phyloP scores from a whole-genome alignment of 305 asterid genomes.

The Fraxinus sp. region DNA sequence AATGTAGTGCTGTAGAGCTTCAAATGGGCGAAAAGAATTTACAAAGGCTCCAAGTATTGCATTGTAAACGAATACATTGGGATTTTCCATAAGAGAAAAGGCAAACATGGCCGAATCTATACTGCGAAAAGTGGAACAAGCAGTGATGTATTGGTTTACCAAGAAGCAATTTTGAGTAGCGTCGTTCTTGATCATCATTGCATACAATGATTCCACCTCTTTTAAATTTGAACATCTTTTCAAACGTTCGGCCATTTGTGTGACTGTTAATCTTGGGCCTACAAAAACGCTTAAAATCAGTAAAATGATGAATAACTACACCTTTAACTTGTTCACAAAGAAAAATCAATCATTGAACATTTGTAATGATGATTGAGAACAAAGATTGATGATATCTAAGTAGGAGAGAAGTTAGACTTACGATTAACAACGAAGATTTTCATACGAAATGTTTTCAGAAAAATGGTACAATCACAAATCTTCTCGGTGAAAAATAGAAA shows the following conservation, averaged over 20 bases:
- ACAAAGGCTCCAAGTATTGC: conserved; percentile 52
- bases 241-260: conserved; percentile 27
- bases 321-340: background rate
- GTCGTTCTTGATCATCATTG: conserved; percentile 45
- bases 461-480: background rate
- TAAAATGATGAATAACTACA: background rate
- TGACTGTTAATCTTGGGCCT: background rate
- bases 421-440: background rate
- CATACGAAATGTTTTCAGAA: background rate
- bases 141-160: conserved; percentile 60
- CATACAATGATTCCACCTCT: conserved; percentile 55
- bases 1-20: conserved; percentile 39
- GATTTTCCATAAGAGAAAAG: conserved; percentile 44
- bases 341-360: background rate
- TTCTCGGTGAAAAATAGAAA: background rate
- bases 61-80: conserved; percentile 57
- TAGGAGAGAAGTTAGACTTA: background rate
- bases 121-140: conserved; percentile 44
- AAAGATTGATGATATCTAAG: background rate
- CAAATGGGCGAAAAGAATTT: conserved; percentile 43
- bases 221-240: conserved; percentile 46
- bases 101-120: conserved; percentile 43
- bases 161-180: conserved; percentile 55
- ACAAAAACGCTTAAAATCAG: background rate
- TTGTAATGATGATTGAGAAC: background rate